Conservation (phyloP, 352 stramenopile species). For the Phytophthora syringae region DNA sequence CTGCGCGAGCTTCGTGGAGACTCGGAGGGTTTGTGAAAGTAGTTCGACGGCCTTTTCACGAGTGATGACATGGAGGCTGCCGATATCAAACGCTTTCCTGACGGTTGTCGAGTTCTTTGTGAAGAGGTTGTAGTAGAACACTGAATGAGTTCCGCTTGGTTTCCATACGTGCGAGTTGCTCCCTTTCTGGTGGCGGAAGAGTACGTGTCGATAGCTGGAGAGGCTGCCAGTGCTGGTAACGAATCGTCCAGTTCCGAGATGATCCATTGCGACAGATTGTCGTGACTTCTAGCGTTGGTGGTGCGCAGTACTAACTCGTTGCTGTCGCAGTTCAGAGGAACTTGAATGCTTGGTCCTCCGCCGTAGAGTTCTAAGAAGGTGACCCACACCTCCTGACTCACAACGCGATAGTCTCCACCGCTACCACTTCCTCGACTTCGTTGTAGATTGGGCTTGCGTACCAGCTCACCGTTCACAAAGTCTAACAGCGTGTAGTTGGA, state of each 20-base stretch:
- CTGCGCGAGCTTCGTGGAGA: slow-evolving; percentile 20
- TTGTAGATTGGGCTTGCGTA: slow-evolving; percentile 49
- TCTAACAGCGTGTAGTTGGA: slow-evolving; percentile 71
- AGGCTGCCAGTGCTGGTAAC: slow-evolving; percentile 23
- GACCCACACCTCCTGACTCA: slow-evolving; percentile 75
- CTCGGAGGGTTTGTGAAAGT: slow-evolving; percentile 4
- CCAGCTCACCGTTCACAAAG: slow-evolving; percentile 68
- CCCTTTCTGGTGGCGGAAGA: slow-evolving; percentile 25
- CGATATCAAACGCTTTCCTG: slow-evolving; percentile 23
- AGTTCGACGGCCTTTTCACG: slow-evolving; percentile 21
- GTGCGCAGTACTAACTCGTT: slow-evolving; percentile 2
- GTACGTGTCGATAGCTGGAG: slow-evolving; percentile 8
- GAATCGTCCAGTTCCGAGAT: slow-evolving; percentile 65
- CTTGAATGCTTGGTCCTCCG: slow-evolving; percentile 67
- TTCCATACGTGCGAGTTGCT: slow-evolving; percentile 4
- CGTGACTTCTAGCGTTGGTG: neutral
- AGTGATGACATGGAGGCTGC: slow-evolving; percentile 27
- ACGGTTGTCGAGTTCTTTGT: slow-evolving; percentile 6
- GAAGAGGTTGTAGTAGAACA: neutral
- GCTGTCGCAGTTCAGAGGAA: slow-evolving; percentile 20
- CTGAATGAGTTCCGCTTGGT: slow-evolving; percentile 5
- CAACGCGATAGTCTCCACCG: slow-evolving; percentile 61
- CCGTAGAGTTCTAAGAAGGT: slow-evolving; percentile 66
- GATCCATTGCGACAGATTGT: slow-evolving; percentile 42
- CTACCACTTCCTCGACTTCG: slow-evolving; percentile 47